Conservation (phyloP, 1,284 basidiomycete species). For the Pascua guehoae region DNA sequence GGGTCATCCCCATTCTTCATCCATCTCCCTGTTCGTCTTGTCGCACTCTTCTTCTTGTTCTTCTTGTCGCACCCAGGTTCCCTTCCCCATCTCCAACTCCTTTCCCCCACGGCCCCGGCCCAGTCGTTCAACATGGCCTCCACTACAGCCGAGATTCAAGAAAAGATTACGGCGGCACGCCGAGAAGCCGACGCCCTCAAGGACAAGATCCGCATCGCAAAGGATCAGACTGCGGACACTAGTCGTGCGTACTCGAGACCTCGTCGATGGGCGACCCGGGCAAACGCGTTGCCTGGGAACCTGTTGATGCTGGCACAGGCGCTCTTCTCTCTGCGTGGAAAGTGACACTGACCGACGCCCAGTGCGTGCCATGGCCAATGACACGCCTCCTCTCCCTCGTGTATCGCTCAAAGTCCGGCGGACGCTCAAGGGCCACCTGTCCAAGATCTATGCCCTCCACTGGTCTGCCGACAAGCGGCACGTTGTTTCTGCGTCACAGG, state of each 20-base stretch:
- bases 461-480: constrained; percentile 96
- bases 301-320: too few relatives aligned
- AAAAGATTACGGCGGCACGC: constrained; percentile 90
- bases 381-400: constrained; percentile 89
- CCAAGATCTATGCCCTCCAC: constrained; percentile 99
- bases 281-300: too few relatives aligned
- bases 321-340: not conserved
- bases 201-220: constrained; percentile 93
- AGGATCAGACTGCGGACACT: constrained; percentile 93
- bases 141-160: constrained; percentile 77
- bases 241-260: constrained; percentile 64
- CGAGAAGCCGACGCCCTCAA: constrained; percentile 94
- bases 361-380: constrained; percentile 95
- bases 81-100: not conserved
- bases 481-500: constrained; percentile 96
- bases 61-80: too few relatives aligned
- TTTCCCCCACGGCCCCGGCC: not conserved
- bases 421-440: constrained; percentile 91
- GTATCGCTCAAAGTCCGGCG: constrained; percentile 93
- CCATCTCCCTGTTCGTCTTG: not conserved
- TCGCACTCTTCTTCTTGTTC: not conserved
- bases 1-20: too few relatives aligned
- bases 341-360: constrained; percentile 13
- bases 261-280: too few relatives aligned
- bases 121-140: constrained; percentile 7